phyloP scores from a whole-genome alignment of 768 basidiomycete genomes.

The Termitomyces sp. region DNA sequence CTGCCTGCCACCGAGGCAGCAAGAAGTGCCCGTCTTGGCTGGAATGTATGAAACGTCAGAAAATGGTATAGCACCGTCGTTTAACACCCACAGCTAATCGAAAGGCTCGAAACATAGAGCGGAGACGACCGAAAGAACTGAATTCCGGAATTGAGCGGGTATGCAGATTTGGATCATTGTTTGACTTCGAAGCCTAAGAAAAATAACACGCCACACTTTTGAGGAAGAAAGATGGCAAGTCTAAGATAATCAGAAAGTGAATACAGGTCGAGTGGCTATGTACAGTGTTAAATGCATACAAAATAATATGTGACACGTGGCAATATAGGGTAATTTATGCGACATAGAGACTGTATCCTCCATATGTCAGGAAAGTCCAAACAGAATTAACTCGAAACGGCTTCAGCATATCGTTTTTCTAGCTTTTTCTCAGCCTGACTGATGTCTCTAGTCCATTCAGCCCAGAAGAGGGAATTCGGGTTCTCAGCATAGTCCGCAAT shows the following conservation, averaged over 20 bases:
- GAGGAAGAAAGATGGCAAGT: background rate
- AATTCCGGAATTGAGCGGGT: constrained; percentile 8
- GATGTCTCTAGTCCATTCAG: constrained; percentile 40
- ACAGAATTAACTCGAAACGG: background rate
- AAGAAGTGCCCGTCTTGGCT: constrained; percentile 33
- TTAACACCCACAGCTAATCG: constrained; percentile 10
- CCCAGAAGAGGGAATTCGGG: constrained; percentile 26
- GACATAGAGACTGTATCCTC: background rate
- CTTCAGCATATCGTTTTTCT: constrained; percentile 7
- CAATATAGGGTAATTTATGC: background rate
- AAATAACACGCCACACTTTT: background rate
- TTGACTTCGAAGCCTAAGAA: background rate
- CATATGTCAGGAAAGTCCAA: background rate
- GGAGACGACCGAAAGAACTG: background rate
- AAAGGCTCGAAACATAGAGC: constrained; percentile 14
- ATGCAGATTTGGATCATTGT: background rate
- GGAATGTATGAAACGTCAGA: background rate
- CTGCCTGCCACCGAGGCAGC: constrained; percentile 29
- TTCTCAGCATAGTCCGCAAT: constrained; percentile 30
- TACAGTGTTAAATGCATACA: background rate
- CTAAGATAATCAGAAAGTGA: background rate
- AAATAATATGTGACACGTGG: background rate
- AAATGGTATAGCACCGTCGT: background rate
- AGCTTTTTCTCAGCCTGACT: constrained; percentile 31
- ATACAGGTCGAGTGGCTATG: background rate